Evolutionary conservation across 495 filamentous ascomycete species (phyloP).

Genomic region (Penicillium roqueforti): DNA sequence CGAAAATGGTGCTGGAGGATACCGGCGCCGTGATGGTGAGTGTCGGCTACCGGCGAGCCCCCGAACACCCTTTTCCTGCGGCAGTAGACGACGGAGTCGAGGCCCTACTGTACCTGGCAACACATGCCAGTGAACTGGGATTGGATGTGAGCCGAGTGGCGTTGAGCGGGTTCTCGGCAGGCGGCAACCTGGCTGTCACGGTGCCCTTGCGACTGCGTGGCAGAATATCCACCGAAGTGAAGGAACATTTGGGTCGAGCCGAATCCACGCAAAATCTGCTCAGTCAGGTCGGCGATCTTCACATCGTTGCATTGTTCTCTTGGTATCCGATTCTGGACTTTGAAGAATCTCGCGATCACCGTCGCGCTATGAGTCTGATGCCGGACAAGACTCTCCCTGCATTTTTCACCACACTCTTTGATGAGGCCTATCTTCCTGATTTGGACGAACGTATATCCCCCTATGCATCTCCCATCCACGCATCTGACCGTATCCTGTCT

Average conservation of each 20-base stretch:
- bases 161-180: conserved; percentile 80
- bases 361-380: conserved; percentile 60
- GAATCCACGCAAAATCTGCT: conserved; percentile 40
- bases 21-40: conserved; percentile 62
- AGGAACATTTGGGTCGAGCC: conserved; percentile 27
- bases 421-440: conserved; percentile 69
- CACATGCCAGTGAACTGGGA: conserved; percentile 50
- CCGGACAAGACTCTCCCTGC: conserved; percentile 70
- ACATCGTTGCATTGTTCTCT: conserved; percentile 56
- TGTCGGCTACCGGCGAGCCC: conserved; percentile 74
- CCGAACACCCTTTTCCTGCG: conserved; percentile 72
- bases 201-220: conserved; percentile 63
- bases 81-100: conserved; percentile 74
- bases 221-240: conserved; percentile 23
- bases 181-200: conserved; percentile 81
- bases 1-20: conserved; percentile 48
- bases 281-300: conserved; percentile 34
- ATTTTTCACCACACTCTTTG: conserved; percentile 79
- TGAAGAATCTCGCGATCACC: conserved; percentile 65
- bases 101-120: conserved; percentile 61
- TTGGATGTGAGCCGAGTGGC: conserved; percentile 62
- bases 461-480: conserved; percentile 60
- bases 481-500: conserved; percentile 47
- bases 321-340: conserved; percentile 90
- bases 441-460: conserved; percentile 49